Percentiles rank a stretch among this genome's conserved stretches.
phyloP scores from a whole-genome alignment of 73 alveolate genomes.

The Paramecium biaurelia region DNA sequence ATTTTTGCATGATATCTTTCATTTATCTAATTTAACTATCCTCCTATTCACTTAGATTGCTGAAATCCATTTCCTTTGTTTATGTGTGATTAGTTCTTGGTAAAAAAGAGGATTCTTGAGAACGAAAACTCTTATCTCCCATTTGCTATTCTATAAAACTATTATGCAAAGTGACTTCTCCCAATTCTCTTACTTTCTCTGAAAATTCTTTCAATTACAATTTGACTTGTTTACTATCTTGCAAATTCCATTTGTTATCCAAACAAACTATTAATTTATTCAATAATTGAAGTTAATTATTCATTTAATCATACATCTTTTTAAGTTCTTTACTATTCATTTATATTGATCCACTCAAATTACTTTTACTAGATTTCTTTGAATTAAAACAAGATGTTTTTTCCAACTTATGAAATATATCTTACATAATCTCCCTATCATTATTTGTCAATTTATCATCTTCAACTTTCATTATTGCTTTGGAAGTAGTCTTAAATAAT shows the following conservation, averaged over 20 bases:
- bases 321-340: neutral
- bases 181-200: neutral
- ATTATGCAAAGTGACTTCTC: neutral
- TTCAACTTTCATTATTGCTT: neutral
- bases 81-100: neutral
- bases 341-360: neutral
- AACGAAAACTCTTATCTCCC: neutral
- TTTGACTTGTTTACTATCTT: neutral
- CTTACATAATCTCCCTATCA: neutral
- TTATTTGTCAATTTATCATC: neutral
- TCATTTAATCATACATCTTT: constrained; percentile 10
- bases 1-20: neutral
- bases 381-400: neutral
- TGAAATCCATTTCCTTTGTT: neutral
- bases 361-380: neutral
- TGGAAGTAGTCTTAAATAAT: neutral
- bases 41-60: neutral
- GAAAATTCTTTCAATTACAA: neutral
- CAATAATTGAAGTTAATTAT: neutral
- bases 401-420: neutral
- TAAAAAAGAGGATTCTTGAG: neutral
- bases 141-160: neutral
- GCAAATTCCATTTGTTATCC: neutral
- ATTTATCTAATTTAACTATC: neutral
- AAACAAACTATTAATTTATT: neutral